Percentiles rank a stretch among this genome's conserved stretches.
Conservation (phyloP, 2,329 filamentous ascomycete species). For the Colletotrichum paranaense region DNA sequence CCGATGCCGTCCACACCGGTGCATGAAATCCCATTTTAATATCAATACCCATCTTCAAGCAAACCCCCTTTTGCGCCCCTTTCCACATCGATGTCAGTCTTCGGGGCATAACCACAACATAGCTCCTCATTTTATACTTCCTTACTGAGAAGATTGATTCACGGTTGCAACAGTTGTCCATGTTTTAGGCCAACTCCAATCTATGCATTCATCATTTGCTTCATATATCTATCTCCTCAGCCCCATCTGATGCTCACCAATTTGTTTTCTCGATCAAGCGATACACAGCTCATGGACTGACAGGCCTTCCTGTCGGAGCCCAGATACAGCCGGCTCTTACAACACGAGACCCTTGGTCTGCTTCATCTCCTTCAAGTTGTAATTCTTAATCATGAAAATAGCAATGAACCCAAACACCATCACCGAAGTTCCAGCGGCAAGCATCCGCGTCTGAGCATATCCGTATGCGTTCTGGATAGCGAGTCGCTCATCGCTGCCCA, state of each 20-base stretch:
- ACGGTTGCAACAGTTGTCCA: background rate
- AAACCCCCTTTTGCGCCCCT: background rate
- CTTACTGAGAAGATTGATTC: background rate
- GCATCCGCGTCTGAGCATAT: slow-evolving; percentile 59
- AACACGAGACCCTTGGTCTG: slow-evolving; percentile 65
- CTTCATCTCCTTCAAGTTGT: slow-evolving; percentile 57
- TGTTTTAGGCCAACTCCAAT: background rate
- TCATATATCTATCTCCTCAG: background rate
- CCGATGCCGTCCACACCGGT: background rate
- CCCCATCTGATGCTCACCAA: background rate
- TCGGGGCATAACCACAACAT: background rate
- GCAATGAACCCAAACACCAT: slow-evolving; percentile 47
- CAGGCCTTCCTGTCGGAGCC: background rate
- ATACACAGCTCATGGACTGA: background rate
- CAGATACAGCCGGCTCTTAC: slow-evolving; percentile 41
- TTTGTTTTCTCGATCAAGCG: background rate
- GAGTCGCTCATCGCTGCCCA: slow-evolving; percentile 53
- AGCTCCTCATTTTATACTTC: background rate
- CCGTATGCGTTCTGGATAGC: slow-evolving; percentile 69
- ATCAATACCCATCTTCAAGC: background rate
- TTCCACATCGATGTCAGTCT: background rate
- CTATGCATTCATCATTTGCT: background rate
- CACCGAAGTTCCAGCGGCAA: slow-evolving; percentile 45
- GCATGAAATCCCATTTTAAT: background rate
- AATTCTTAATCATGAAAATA: slow-evolving; percentile 57